These are phyloP conservation scores for Mytilinidion resinicola DNA, from an alignment of 495 filamentous ascomycete genomes.

Conservation along the genomic window DNA sequence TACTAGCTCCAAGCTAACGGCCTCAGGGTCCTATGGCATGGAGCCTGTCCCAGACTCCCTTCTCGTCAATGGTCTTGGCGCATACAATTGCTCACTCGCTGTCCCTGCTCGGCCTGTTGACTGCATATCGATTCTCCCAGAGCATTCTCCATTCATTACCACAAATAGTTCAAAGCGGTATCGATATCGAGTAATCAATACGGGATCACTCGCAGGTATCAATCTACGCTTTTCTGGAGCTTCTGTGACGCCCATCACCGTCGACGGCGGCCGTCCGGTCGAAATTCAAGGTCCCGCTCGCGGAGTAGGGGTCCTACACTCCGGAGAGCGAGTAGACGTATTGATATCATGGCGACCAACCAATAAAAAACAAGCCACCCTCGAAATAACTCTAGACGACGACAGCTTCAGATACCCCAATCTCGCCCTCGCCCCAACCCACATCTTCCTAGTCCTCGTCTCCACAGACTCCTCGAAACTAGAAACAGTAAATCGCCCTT, in stretches of 20 bases:
- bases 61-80: slow-evolving; percentile 45
- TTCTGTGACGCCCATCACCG: slow-evolving; percentile 33
- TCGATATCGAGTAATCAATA: slow-evolving; percentile 23
- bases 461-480: neutral
- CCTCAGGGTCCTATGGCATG: slow-evolving; percentile 38
- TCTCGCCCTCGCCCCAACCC: slow-evolving; percentile 39
- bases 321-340: slow-evolving; percentile 48
- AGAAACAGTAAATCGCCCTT: neutral
- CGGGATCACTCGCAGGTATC: slow-evolving; percentile 40
- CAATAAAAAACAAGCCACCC: neutral
- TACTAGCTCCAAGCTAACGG: too few relatives aligned
- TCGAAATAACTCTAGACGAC: slow-evolving; percentile 40
- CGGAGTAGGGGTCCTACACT: slow-evolving; percentile 42
- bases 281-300: slow-evolving; percentile 17
- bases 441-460: slow-evolving; percentile 38
- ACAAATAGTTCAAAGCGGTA: neutral
- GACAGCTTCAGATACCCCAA: slow-evolving; percentile 47
- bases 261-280: slow-evolving; percentile 42
- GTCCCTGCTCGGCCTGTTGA: slow-evolving; percentile 41
- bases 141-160: neutral
- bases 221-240: slow-evolving; percentile 34
- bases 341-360: slow-evolving; percentile 23
- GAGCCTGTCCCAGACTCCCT: slow-evolving; percentile 52
- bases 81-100: slow-evolving; percentile 44
- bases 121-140: slow-evolving; percentile 15